A percentile compares a stretch with the other conserved stretches of the same genome.
Conservation (phyloP, 1,284 basidiomycete species). For the Leucoagaricus sp. region DNA sequence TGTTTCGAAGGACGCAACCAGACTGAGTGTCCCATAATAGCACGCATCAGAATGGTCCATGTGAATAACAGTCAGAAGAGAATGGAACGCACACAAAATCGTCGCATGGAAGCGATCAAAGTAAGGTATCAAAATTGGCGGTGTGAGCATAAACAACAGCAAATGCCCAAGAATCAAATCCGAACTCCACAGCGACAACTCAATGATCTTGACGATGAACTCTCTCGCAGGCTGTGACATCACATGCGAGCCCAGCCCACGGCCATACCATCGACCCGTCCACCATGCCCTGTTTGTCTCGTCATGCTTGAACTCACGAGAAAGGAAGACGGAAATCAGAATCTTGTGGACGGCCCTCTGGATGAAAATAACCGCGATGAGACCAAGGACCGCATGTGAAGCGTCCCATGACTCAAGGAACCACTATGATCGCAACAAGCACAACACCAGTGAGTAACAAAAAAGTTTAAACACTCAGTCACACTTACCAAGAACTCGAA, state of each 20-base stretch:
- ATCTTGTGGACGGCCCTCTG: conserved; percentile 92
- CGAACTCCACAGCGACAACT: conserved; percentile 92
- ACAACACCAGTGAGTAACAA: conserved; percentile 21
- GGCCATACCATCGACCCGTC: conserved; percentile 96
- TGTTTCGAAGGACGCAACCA: conserved; percentile 88
- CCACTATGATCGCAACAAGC: conserved; percentile 59
- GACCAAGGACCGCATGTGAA: conserved; percentile 87
- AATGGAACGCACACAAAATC: conserved; percentile 81
- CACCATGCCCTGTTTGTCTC: conserved; percentile 98
- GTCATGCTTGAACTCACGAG: conserved; percentile 96
- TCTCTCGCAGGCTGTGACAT: conserved; percentile 95
- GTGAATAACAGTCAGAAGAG: conserved; percentile 62
- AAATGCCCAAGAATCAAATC: conserved; percentile 86
- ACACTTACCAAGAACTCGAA: conserved; percentile 87
- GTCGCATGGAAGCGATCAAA: conserved; percentile 89
- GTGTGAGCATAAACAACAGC: conserved; percentile 82
- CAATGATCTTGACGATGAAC: conserved; percentile 96
- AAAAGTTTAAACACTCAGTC: conserved; percentile 4
- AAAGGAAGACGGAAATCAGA: conserved; percentile 88
- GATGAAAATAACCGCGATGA: conserved; percentile 85
- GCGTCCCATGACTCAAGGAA: conserved; percentile 93
- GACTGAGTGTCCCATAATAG: conserved; percentile 45
- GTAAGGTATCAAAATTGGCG: conserved; percentile 86
- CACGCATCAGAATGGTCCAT: conserved; percentile 62
- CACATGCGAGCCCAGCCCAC: conserved; percentile 83